phyloP scores from a whole-genome alignment of 371 early-diverging fungal genomes.

The Dinochytrium kinnereticum region DNA sequence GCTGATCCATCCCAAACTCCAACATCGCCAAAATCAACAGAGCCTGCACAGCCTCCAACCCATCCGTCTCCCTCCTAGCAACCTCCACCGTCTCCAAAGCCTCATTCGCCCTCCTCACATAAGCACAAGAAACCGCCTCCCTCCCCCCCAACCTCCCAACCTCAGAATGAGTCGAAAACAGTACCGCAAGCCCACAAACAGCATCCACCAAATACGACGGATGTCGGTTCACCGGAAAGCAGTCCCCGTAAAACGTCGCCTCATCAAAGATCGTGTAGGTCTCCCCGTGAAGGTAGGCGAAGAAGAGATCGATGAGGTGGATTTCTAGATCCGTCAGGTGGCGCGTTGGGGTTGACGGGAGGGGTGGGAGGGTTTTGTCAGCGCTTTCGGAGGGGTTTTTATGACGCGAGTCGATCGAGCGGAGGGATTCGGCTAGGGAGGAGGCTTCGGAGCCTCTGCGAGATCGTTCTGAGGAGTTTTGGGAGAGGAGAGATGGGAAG shows the following conservation, averaged over 20 bases:
- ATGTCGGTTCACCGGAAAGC: conserved; percentile 42
- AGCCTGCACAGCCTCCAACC: conserved; percentile 28
- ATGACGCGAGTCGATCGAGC: background rate
- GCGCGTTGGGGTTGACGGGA: background rate
- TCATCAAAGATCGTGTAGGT: conserved; percentile 38
- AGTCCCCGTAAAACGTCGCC: conserved; percentile 32
- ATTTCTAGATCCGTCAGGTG: conserved; percentile 32
- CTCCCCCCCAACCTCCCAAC: conserved; percentile 13
- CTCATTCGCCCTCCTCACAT: conserved; percentile 1
- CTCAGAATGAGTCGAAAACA: conserved; percentile 28
- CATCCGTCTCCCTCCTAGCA: conserved; percentile 12
- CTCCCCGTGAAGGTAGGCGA: conserved; percentile 33
- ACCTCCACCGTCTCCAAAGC: background rate
- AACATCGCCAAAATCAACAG: conserved; percentile 11
- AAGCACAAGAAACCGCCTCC: background rate
- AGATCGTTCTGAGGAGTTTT: background rate
- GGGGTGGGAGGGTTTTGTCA: conserved; percentile 14
- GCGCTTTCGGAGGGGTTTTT: background rate
- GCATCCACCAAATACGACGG: conserved; percentile 30
- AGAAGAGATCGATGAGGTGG: conserved; percentile 42
- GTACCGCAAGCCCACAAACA: conserved; percentile 17
- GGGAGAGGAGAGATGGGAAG: background rate
- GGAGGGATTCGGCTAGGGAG: conserved; percentile 1
- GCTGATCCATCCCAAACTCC: conserved; percentile 25
- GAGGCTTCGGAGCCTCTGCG: background rate